Evolutionary conservation across 2,329 filamentous ascomycete species (phyloP).

Genomic region (Cladosporium cucumerinum): DNA sequence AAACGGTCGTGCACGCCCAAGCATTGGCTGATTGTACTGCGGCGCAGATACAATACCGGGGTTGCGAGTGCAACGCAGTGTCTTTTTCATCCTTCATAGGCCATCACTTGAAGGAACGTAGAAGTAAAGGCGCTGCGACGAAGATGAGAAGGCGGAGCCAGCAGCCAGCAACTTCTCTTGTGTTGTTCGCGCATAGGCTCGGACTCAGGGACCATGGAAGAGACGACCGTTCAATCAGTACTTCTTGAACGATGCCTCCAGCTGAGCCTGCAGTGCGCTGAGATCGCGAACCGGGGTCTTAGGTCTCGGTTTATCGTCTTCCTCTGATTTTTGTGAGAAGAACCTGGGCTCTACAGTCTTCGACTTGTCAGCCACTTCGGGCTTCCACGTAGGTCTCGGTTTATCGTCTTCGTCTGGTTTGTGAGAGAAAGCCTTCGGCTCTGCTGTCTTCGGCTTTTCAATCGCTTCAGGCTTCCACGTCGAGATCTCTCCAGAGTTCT

Average conservation of each 20-base stretch:
- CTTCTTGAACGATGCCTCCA: constrained; percentile 3
- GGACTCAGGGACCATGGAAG: background rate
- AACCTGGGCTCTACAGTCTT: background rate
- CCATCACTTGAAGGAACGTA: background rate
- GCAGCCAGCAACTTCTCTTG: background rate
- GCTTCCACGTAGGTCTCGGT: background rate
- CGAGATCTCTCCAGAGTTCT: background rate
- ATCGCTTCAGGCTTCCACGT: background rate
- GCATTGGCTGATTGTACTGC: background rate
- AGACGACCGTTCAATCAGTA: background rate
- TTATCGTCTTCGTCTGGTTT: background rate
- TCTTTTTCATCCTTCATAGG: background rate
- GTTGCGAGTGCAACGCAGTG: background rate
- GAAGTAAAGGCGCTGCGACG: background rate
- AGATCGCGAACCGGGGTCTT: background rate
- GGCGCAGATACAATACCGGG: background rate
- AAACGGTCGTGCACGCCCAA: background rate
- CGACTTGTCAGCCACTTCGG: background rate
- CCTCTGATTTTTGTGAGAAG: background rate
- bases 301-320: background rate
- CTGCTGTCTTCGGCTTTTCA: background rate
- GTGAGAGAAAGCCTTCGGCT: background rate
- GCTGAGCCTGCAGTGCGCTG: background rate
- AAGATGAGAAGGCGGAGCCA: background rate
- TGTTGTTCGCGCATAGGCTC: background rate